Evolutionary conservation across 2,329 filamentous ascomycete genomes (phyloP).

Genomic region (Aspergillus fijiensis): DNA sequence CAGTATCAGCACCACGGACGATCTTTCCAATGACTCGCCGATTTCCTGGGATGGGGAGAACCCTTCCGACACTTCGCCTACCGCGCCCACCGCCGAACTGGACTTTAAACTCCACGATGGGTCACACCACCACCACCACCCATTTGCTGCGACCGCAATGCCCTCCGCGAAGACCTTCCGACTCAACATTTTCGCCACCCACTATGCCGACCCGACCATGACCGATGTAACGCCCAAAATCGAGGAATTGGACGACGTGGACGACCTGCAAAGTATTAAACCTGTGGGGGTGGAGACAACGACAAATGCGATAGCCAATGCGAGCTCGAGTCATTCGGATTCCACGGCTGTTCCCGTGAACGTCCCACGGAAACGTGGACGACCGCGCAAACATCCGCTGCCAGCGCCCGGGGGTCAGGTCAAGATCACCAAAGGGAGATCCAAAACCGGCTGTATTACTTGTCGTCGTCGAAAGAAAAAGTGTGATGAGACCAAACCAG

Average conservation of each 20-base stretch:
- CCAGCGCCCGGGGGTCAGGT: conserved; percentile 57
- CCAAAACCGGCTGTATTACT: conserved; percentile 59
- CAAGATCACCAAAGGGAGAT: conserved; percentile 73
- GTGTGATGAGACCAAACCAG: conserved; percentile 50
- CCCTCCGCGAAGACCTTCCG: conserved; percentile 23
- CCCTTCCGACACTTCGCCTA: conserved; percentile 22
- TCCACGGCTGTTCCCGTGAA: conserved; percentile 33
- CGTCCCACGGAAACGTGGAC: conserved; percentile 65
- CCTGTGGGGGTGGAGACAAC: conserved; percentile 28
- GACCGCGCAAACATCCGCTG: conserved; percentile 78
- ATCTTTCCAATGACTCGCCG: conserved; percentile 33
- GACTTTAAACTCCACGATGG: conserved; percentile 22
- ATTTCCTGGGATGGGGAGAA: conserved; percentile 30
- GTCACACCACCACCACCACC: conserved; percentile 6
- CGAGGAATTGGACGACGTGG: conserved; percentile 52
- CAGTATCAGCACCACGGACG: conserved; percentile 36
- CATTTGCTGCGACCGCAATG: conserved; percentile 16
- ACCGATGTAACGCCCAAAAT: conserved; percentile 52
- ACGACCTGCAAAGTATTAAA: conserved; percentile 37
- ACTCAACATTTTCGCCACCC: conserved; percentile 28
- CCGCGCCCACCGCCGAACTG: conserved; percentile 20
- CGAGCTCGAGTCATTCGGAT: conserved; percentile 18
- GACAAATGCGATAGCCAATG: conserved; percentile 20
- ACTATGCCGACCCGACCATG: conserved; percentile 21
- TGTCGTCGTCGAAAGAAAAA: conserved; percentile 63